Evolutionary conservation across 108 stramenopile species (phyloP), one percentile per base, ranked within the genome.

Genomic region (Fragilariopsis cylindrus): DNA sequence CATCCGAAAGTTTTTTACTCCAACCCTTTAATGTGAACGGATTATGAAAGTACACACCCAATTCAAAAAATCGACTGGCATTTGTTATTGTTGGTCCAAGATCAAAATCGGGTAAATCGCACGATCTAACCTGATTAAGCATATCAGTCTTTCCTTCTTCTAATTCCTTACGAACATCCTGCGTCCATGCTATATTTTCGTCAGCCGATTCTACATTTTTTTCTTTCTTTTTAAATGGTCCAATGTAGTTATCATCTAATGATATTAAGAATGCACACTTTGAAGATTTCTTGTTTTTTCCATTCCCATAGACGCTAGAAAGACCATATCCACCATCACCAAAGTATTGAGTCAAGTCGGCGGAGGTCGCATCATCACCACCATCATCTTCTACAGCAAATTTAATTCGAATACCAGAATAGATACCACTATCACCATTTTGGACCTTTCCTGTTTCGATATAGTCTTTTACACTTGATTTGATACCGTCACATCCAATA

Each of bases 41-140:
- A 78, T 92, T 95, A 77, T 91, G 91, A 60, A 90, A 89, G 73
- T 95, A 95, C 0, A 92, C 89, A 2, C 91, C 94, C 1, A 92
- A 71, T 54, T 92, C 89, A 63, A 92, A 95, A 70, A 87, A 87
- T 56, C 88, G 78, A 57, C 80, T 78, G 15, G 89, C 84, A 11
- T 78, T 55, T 18, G 76, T 55, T 13, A 90, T 78, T 30, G 86
- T 77, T 5, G 75, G 71, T 56, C 12, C 71, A 40, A 83, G 21
- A 16, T 81, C 70, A 1, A 63, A 70, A n/a, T 84, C 82, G 8
- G 86, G 86, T 57, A 91, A 62, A 62, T 72, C 73, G 50, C 49
- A 73, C 15, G 48, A 45, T 48, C 75, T 65, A 2, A 84, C 15
- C 60, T 76, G 77, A 16, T 70, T 21, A 8, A 82, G 12, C 79